These are phyloP conservation scores for Ceratocystiopsis brevicomis DNA, from an alignment of 2,329 filamentous ascomycete genomes.

Conservation along the genomic window DNA sequence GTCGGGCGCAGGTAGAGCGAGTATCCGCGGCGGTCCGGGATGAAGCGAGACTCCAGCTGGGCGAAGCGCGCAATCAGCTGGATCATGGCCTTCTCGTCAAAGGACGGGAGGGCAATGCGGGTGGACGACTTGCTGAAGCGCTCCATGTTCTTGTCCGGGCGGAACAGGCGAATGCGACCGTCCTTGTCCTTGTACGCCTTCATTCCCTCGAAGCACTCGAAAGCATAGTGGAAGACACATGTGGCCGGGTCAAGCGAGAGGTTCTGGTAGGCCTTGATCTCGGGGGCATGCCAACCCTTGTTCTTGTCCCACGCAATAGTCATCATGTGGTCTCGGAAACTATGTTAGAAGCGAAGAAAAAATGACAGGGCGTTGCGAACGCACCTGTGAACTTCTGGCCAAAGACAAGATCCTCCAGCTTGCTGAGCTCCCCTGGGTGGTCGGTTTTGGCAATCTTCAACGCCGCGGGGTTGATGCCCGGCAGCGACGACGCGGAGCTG, in stretches of 20 bases:
- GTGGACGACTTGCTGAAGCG: conserved; percentile 80
- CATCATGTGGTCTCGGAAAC: conserved; percentile 74
- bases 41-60: conserved; percentile 71
- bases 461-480: conserved; percentile 58
- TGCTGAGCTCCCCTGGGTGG: conserved; percentile 53
- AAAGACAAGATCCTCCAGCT: conserved; percentile 72
- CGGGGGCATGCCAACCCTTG: conserved; percentile 65
- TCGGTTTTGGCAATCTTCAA: conserved; percentile 57
- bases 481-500: conserved; percentile 33
- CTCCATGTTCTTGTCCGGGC: conserved; percentile 90
- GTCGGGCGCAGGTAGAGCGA: conserved; percentile 90
- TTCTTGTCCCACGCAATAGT: conserved; percentile 78
- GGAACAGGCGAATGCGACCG: conserved; percentile 69
- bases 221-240: conserved; percentile 97
- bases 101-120: conserved; percentile 82
- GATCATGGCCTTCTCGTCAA: conserved; percentile 54
- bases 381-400: conserved; percentile 77
- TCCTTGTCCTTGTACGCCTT: conserved; percentile 88
- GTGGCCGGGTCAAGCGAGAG: conserved; percentile 89
- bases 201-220: conserved; percentile 97
- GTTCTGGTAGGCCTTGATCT: conserved; percentile 89
- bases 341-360: too few species aligned
- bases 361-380: conserved; percentile 1
- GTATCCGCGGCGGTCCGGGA: conserved; percentile 72
- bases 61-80: conserved; percentile 67